phyloP scores from a whole-genome alignment of 2,329 filamentous ascomycete genomes.

The Emydomyces testavorans region DNA sequence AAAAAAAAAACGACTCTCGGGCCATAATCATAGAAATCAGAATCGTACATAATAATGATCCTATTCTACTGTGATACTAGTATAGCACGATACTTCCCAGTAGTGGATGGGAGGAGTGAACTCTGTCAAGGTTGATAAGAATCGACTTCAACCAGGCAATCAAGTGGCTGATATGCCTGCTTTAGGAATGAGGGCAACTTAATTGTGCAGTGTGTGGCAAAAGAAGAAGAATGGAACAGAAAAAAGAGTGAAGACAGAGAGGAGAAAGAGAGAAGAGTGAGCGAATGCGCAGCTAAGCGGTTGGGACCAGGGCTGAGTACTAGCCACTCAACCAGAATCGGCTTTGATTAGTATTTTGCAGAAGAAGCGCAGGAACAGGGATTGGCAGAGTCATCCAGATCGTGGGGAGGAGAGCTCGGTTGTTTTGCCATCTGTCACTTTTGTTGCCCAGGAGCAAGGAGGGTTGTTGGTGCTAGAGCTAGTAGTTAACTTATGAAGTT shows the following conservation, averaged over 20 bases:
- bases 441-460: not conserved
- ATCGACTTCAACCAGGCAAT: not conserved
- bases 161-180: not conserved
- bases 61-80: no score
- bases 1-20: not conserved
- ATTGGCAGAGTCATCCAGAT: not conserved
- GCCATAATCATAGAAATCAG: not conserved
- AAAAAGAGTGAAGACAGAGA: not conserved
- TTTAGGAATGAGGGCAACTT: not conserved
- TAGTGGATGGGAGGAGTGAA: no score
- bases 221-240: not conserved
- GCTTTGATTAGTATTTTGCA: not conserved
- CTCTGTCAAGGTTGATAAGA: not conserved
- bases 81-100: no score
- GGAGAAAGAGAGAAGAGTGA: no score
- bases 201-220: not conserved
- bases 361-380: not conserved
- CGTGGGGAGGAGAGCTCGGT: not conserved
- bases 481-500: not conserved
- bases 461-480: not conserved
- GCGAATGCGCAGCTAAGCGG: not conserved
- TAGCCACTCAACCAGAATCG: not conserved
- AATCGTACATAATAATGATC: no score
- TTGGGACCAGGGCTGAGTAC: not conserved
- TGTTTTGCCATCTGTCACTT: not conserved